These are phyloP conservation scores for Penicillium samsonianum DNA, from an alignment of 495 filamentous ascomycete genomes.

Conservation along the genomic window DNA sequence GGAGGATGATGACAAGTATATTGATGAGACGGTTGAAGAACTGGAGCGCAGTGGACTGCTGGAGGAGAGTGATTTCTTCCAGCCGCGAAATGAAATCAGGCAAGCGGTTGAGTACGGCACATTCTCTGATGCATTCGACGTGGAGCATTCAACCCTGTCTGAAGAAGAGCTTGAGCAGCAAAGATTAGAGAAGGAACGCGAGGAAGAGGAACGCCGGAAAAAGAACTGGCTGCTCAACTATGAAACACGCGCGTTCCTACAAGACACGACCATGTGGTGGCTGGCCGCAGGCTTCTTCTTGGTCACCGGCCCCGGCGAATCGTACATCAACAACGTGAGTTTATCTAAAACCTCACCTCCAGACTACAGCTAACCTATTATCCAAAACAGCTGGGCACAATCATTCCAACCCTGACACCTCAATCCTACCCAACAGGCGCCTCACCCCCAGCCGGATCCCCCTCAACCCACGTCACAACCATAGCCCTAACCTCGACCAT, in stretches of 20 bases:
- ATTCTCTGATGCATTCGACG: constrained; percentile 35
- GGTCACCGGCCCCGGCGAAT: constrained; percentile 89
- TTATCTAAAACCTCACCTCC: not conserved
- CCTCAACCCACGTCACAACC: constrained; percentile 90
- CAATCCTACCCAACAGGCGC: constrained; percentile 47
- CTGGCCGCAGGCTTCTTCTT: constrained; percentile 90
- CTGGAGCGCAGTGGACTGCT: constrained; percentile 83
- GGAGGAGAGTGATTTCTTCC: constrained; percentile 67
- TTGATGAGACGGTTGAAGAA: constrained; percentile 84
- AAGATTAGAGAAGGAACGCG: constrained; percentile 49
- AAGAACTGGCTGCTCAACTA: constrained; percentile 86
- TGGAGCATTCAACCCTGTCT: constrained; percentile 39
- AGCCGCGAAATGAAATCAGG: constrained; percentile 35
- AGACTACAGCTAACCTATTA: constrained; percentile 6
- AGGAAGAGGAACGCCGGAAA: constrained; percentile 68
- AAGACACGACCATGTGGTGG: constrained; percentile 92
- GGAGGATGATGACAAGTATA: constrained; percentile 61
- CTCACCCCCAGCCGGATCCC: constrained; percentile 60
- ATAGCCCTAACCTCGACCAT: constrained; percentile 89
- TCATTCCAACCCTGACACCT: constrained; percentile 82
- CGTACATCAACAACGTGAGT: constrained; percentile 87
- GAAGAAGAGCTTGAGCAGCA: constrained; percentile 50
- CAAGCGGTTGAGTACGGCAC: constrained; percentile 55
- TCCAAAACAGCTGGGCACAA: constrained; percentile 66
- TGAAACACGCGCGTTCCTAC: constrained; percentile 79